Evolutionary conservation across 2,329 filamentous ascomycete genomes (phyloP).

Genomic region (Fusarium equiseti): DNA sequence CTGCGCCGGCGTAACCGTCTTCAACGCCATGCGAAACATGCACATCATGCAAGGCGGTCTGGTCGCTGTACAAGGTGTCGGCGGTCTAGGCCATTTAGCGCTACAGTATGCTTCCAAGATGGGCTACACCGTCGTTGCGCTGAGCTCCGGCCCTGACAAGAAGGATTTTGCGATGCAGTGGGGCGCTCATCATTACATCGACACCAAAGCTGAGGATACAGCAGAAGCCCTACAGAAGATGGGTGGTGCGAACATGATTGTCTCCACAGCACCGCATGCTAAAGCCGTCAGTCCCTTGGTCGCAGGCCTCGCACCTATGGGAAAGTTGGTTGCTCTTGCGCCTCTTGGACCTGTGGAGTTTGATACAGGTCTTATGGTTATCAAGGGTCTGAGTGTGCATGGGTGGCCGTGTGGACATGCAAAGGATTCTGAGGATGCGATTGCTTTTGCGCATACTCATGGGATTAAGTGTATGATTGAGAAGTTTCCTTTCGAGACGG

Average conservation of each 20-base stretch:
- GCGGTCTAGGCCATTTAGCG: constrained; percentile 81
- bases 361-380: constrained; percentile 56
- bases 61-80: constrained; percentile 74
- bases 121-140: constrained; percentile 78
- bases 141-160: constrained; percentile 75
- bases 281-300: constrained; percentile 65
- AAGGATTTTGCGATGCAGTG: constrained; percentile 69
- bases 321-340: constrained; percentile 61
- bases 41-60: constrained; percentile 62
- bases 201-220: constrained; percentile 65
- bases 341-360: constrained; percentile 60
- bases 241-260: constrained; percentile 71
- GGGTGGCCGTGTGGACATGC: constrained; percentile 74
- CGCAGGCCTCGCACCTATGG: constrained; percentile 58
- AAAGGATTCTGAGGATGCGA: constrained; percentile 72
- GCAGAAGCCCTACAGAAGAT: constrained; percentile 63
- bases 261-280: constrained; percentile 72
- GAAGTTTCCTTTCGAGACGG: constrained; percentile 67
- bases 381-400: constrained; percentile 69
- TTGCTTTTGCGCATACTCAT: constrained; percentile 64
- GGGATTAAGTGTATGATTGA: constrained; percentile 69
- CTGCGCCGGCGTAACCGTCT: constrained; percentile 75
- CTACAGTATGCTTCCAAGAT: constrained; percentile 81
- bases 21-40: constrained; percentile 69
- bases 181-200: constrained; percentile 59